Base-by-base conservation (phyloP, 2,329 filamentous ascomycete species). In the Fusarium sp. region DNA sequence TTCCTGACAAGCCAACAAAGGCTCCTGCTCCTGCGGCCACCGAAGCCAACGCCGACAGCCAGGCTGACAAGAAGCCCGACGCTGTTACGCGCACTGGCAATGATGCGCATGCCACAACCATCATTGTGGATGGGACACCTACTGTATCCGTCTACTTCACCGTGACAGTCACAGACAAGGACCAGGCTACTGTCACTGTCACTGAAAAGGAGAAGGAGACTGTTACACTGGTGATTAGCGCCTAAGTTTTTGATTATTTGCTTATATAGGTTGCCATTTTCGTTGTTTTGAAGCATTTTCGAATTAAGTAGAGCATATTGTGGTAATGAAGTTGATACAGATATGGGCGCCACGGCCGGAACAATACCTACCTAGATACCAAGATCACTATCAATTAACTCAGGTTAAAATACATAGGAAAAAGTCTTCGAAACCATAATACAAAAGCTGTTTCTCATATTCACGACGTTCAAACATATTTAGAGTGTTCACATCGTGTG, bases 61-160 rank as follows among this genome's bases (percentile, higher is more conserved):
- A 57, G 45, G 38, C 44, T 34, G 73, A 74, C 15, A 60, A 62
- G 18, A 46, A 71, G 56, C 60, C 61, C 14, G 42, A 22, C 5
- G 38, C 57, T 14, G 55, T 55, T 15, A 73, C 63, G 20, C 65
- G 55, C 18, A 62, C 61, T 18, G 68, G 62, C 11, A 69, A 59
- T 25, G 50, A 60, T 25, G 71, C 59, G 30, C 66, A 64, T 52
- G 64, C 67, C 22, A 72, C 71, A 29, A 73, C 73, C 6, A 75
- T 77, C 8, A 73, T 77, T 18, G 73, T 77, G 22, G 71, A 76
- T 32, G 79, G 79, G 6, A 76, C 75, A n/a, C 76, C 78, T 4
- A 81, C 79, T 12, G 78, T 81, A 34, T 80, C 79, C 2, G 70
- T 81, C 14, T 79, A 73, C 62, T 72, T 81, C 29, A 81, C 81